phyloP scores from a whole-genome alignment of 805 yeast species.

The Myxozyma neotropica region DNA sequence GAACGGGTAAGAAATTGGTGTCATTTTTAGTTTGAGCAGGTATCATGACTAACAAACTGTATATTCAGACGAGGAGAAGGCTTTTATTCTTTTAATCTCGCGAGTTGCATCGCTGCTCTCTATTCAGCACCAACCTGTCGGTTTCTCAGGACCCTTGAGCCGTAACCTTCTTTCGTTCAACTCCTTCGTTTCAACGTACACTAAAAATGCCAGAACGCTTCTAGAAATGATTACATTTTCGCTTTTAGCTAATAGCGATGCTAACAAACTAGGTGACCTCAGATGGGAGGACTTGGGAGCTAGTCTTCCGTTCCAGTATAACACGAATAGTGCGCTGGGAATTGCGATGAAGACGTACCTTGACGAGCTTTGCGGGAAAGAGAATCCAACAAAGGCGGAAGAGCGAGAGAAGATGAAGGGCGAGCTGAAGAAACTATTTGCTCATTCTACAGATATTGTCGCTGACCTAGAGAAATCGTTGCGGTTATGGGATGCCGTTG shows the following conservation, averaged over 20 bases:
- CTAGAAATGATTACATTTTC: conserved; percentile 56
- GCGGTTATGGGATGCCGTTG: conserved; percentile 40
- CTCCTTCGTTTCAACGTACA: conserved; percentile 60
- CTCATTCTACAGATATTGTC: conserved; percentile 37
- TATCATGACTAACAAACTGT: background rate
- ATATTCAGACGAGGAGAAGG: conserved; percentile 36
- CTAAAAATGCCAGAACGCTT: conserved; percentile 55
- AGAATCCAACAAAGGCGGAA: conserved; percentile 27
- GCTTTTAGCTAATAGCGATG: conserved; percentile 58
- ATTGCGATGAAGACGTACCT: conserved; percentile 59
- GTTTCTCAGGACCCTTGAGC: conserved; percentile 71
- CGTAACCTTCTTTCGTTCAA: conserved; percentile 66
- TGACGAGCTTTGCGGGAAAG: conserved; percentile 42
- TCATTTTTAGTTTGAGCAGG: background rate
- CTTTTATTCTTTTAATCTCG: conserved; percentile 49
- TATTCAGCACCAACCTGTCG: conserved; percentile 54
- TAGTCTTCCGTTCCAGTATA: conserved; percentile 62
- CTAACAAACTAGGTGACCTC: conserved; percentile 52
- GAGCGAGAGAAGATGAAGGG: conserved; percentile 16
- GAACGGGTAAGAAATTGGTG: conserved; percentile 23
- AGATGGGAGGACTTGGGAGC: conserved; percentile 60
- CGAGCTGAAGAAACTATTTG: conserved; percentile 36
- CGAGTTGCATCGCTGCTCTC: conserved; percentile 54
- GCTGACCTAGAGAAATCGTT: conserved; percentile 37
- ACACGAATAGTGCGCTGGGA: conserved; percentile 67